Percentiles rank a stretch among this genome's conserved stretches.
phyloP scores from a whole-genome alignment of 176 grass and related monocot genomes.

The Carex kokanica region DNA sequence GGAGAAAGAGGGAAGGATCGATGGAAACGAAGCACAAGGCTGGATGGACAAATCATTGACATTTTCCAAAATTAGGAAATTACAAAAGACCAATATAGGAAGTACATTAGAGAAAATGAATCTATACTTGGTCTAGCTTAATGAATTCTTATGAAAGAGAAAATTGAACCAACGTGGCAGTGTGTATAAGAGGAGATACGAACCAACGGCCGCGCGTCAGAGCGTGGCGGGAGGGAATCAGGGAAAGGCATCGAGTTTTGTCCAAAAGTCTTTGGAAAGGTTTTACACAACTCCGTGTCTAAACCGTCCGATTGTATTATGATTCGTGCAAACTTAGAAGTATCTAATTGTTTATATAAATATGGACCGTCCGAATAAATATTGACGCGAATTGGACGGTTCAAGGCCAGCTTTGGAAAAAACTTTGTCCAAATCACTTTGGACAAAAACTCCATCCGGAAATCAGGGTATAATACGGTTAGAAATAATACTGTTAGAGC shows the following conservation, averaged over 20 bases:
- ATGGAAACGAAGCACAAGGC: neutral
- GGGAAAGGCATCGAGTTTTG: too few species aligned
- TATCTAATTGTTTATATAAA: too few species aligned
- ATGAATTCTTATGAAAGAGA: conserved; percentile 2
- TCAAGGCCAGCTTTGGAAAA: too few species aligned
- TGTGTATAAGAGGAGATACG: neutral
- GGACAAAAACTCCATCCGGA: too few species aligned
- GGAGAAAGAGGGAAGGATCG: neutral
- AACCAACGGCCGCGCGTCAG: neutral
- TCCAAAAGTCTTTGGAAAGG: too few species aligned
- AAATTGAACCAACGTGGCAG: conserved; percentile 4
- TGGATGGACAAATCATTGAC: neutral
- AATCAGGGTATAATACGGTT: too few species aligned
- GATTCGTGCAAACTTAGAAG: too few species aligned
- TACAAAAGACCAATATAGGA: neutral
- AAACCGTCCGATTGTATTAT: too few species aligned
- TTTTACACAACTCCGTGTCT: too few species aligned
- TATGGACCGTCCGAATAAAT: too few species aligned
- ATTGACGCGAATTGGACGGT: too few species aligned
- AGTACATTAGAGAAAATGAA: neutral
- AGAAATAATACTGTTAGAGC: neutral
- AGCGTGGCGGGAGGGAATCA: conserved; percentile 26
- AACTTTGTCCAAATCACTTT: too few species aligned
- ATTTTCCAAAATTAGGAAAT: conserved; percentile 32
- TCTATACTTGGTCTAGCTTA: neutral